A percentile compares a stretch with the other conserved stretches of the same genome.
phyloP scores from a whole-genome alignment of 805 yeast species.

The Zygoascus biomembranicola region DNA sequence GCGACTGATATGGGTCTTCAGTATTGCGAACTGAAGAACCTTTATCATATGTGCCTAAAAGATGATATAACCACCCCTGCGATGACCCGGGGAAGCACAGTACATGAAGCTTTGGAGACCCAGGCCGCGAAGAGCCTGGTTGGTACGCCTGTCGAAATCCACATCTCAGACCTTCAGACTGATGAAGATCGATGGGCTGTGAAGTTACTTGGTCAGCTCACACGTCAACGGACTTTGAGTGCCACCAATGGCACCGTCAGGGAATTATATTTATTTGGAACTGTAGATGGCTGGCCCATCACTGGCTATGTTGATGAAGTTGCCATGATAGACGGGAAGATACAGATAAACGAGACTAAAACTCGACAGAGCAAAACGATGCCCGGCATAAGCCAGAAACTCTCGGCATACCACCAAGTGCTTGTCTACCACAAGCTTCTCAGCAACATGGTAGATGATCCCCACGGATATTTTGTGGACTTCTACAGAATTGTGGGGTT shows the following conservation, averaged over 20 bases:
- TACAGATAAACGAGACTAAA: constrained; percentile 25
- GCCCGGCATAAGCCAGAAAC: constrained; percentile 15
- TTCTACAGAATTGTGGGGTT: constrained; percentile 6
- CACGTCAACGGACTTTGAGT: constrained; percentile 5
- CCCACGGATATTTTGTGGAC: constrained; percentile 1
- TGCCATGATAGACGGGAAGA: constrained; percentile 3
- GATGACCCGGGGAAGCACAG: constrained; percentile 14
- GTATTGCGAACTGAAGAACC: constrained; percentile 19
- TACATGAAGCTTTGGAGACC: constrained; percentile 17
- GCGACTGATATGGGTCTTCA: constrained; percentile 20
- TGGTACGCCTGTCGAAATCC: background rate
- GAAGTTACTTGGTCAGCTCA: constrained; percentile 13
- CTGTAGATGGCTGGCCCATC: constrained; percentile 11
- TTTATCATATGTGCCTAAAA: constrained; percentile 12
- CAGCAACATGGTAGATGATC: constrained; percentile 6
- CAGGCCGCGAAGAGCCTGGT: background rate
- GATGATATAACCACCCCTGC: constrained; percentile 7
- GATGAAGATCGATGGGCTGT: constrained; percentile 15
- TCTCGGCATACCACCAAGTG: constrained; percentile 29
- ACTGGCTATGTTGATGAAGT: constrained; percentile 25
- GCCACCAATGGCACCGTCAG: constrained; percentile 10
- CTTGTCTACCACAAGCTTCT: constrained; percentile 22
- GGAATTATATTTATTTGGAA: constrained; percentile 25
- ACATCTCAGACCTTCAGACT: background rate
- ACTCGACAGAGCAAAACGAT: constrained; percentile 13